Conservation (phyloP, 371 early-diverging fungal genomes). For the Rhizopus stolonifer region DNA sequence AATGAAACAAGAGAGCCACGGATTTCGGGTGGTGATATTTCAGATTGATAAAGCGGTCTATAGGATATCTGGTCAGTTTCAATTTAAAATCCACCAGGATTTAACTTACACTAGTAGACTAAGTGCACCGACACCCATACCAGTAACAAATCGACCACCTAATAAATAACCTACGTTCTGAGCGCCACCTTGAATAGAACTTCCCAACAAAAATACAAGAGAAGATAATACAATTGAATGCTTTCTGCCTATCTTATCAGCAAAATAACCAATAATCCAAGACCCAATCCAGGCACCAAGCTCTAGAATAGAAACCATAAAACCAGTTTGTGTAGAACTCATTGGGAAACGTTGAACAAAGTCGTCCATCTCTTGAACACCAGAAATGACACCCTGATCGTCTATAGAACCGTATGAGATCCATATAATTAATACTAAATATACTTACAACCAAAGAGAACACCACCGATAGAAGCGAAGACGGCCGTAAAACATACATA, state of each 20-base stretch:
- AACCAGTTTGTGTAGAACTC: constrained; percentile 34
- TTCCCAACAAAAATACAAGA: constrained; percentile 66
- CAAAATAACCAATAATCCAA: constrained; percentile 53
- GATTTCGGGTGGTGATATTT: constrained; percentile 79
- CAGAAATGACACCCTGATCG: constrained; percentile 51
- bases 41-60: constrained; percentile 84
- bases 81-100: too few relatives aligned
- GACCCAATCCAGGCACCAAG: constrained; percentile 60
- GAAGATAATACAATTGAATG: constrained; percentile 66
- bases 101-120: constrained; percentile 68
- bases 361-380: constrained; percentile 43
- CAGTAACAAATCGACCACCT: constrained; percentile 77
- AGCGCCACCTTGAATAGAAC: constrained; percentile 63
- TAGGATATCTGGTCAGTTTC: too few relatives aligned
- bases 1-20: constrained; percentile 85
- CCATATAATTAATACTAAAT: too few relatives aligned
- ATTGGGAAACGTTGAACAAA: constrained; percentile 32
- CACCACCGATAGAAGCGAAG: constrained; percentile 48
- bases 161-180: constrained; percentile 54
- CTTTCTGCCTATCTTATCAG: constrained; percentile 70
- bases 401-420: too few relatives aligned
- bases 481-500: constrained; percentile 42
- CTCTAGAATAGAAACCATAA: constrained; percentile 59
- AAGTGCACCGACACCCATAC: constrained; percentile 82
- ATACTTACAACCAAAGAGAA: constrained; percentile 48